Percentiles rank a stretch among this genome's conserved stretches.
Conservation (phyloP, 2,329 filamentous ascomycete species). For the Arthrinium puccinioides region DNA sequence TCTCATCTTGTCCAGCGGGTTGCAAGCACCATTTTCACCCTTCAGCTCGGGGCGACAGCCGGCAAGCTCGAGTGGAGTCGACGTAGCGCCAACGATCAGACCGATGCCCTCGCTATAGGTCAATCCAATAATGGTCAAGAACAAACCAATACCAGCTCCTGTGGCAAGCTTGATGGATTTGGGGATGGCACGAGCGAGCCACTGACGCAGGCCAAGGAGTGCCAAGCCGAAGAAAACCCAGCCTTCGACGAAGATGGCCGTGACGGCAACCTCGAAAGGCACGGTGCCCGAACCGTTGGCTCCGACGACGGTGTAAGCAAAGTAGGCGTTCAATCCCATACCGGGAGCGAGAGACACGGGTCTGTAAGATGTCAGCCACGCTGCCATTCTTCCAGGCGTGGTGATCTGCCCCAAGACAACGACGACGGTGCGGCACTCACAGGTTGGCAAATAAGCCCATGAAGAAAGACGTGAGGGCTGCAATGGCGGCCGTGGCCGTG, state of each 20-base stretch:
- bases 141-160: slow-evolving; percentile 78
- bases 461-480: slow-evolving; percentile 70
- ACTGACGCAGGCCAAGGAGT: slow-evolving; percentile 74
- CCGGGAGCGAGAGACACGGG: slow-evolving; percentile 66
- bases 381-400: slow-evolving; percentile 28
- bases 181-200: slow-evolving; percentile 78
- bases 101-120: slow-evolving; percentile 81
- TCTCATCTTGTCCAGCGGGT: slow-evolving; percentile 64
- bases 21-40: slow-evolving; percentile 21
- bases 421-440: slow-evolving; percentile 31
- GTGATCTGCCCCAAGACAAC: background rate
- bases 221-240: slow-evolving; percentile 79
- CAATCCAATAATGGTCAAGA: slow-evolving; percentile 67
- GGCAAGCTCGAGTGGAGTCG: slow-evolving; percentile 67
- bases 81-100: slow-evolving; percentile 59
- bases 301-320: slow-evolving; percentile 68
- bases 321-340: slow-evolving; percentile 83
- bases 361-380: slow-evolving; percentile 19
- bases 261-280: slow-evolving; percentile 69
- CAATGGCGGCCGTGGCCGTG: slow-evolving; percentile 78
- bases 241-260: slow-evolving; percentile 83
- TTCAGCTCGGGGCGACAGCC: slow-evolving; percentile 47
- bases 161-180: slow-evolving; percentile 81
- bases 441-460: slow-evolving; percentile 81
- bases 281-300: slow-evolving; percentile 66